Evolutionary conservation across 352 stramenopile species (phyloP).

Genomic region (Pythium graminicola): DNA sequence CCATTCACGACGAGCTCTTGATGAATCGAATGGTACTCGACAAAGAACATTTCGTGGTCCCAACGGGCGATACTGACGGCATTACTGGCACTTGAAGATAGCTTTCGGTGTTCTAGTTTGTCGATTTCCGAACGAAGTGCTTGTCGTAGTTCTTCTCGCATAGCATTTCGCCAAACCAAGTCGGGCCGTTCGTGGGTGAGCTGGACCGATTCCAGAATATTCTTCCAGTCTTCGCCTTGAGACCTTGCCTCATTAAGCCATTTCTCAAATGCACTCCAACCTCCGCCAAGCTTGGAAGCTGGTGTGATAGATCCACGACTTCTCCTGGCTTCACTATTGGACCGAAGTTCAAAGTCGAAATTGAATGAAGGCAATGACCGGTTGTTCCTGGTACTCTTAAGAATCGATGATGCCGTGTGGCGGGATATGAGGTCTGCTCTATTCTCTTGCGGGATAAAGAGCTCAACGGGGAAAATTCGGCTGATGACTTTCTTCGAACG

Average conservation of each 20-base stretch:
- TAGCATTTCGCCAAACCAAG: conserved; percentile 63
- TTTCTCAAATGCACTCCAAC: conserved; percentile 40
- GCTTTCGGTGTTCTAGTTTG: conserved; percentile 31
- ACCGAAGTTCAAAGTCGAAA: conserved; percentile 56
- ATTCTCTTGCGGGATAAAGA: conserved; percentile 64
- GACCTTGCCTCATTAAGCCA: conserved; percentile 58
- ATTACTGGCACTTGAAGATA: conserved; percentile 3
- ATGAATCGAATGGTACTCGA: conserved; percentile 68
- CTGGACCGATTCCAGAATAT: conserved; percentile 54
- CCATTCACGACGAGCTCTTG: conserved; percentile 70
- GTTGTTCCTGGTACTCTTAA: conserved; percentile 36
- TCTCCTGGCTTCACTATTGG: conserved; percentile 37
- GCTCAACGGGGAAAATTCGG: conserved; percentile 70
- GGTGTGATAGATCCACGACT: conserved; percentile 24
- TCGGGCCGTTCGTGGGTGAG: conserved; percentile 57
- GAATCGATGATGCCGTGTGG: conserved; percentile 43
- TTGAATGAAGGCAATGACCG: conserved; percentile 56
- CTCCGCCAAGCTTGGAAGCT: conserved; percentile 3
- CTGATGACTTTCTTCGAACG: conserved; percentile 73
- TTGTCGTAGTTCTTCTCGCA: conserved; percentile 52
- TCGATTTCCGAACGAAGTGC: conserved; percentile 56
- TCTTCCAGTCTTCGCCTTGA: conserved; percentile 69
- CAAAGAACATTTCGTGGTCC: conserved; percentile 79
- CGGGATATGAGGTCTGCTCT: conserved; percentile 47
- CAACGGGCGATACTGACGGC: conserved; percentile 35